Conservation (phyloP, 805 yeast genomes). For the Saccharomycopsis schoenii region DNA sequence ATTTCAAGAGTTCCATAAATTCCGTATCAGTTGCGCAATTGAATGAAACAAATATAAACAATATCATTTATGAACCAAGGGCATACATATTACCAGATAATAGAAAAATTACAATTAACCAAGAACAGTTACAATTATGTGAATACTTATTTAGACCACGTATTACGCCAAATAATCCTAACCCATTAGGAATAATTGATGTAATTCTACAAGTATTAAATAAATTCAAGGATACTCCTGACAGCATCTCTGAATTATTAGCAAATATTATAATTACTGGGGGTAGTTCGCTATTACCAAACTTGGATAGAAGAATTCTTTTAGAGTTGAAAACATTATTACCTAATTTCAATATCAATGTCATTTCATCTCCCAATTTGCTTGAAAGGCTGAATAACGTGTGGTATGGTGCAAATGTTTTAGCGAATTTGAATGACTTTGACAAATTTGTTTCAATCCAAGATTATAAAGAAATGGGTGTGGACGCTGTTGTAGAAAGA, state of each 20-base stretch:
- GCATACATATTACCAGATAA: constrained; percentile 56
- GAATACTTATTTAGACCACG: constrained; percentile 50
- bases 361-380: constrained; percentile 56
- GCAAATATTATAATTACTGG: constrained; percentile 72
- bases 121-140: constrained; percentile 44
- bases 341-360: constrained; percentile 60
- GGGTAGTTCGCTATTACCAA: constrained; percentile 60
- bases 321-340: constrained; percentile 51
- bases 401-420: constrained; percentile 76
- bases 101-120: constrained; percentile 35
- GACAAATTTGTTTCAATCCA: constrained; percentile 70
- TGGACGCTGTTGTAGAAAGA: constrained; percentile 33
- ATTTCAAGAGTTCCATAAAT: constrained; percentile 37
- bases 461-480: constrained; percentile 68
- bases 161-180: neutral
- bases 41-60: constrained; percentile 24
- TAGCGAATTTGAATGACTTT: constrained; percentile 70
- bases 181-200: constrained; percentile 28
- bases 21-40: constrained; percentile 32
- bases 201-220: constrained; percentile 33
- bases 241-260: constrained; percentile 31
- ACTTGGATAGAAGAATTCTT: constrained; percentile 55
- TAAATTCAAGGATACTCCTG: constrained; percentile 33
- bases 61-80: constrained; percentile 28
- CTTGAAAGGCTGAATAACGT: constrained; percentile 58